These are phyloP conservation scores for Sugiyamaella grinbergsii DNA, from an alignment of 1,139 yeast genomes.

Conservation along the genomic window DNA sequence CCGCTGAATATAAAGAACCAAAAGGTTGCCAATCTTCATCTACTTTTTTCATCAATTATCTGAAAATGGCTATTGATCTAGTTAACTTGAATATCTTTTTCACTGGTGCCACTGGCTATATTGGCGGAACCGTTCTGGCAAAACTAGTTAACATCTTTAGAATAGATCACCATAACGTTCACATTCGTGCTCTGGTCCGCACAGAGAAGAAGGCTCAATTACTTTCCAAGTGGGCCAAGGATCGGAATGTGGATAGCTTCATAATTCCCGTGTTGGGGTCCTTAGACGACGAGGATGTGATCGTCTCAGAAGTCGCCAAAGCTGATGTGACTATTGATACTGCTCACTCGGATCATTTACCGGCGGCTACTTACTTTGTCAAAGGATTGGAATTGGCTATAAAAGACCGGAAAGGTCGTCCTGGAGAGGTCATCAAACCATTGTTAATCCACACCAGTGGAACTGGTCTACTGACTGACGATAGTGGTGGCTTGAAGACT, in stretches of 20 bases:
- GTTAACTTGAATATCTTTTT: slow-evolving; percentile 23
- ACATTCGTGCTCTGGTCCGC: slow-evolving; percentile 41
- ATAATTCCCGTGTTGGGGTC: slow-evolving; percentile 36
- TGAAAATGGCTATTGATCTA: slow-evolving; percentile 1
- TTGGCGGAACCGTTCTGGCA: slow-evolving; percentile 44
- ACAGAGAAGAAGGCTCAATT: slow-evolving; percentile 37
- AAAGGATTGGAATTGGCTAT: slow-evolving; percentile 27
- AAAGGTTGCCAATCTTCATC: no score
- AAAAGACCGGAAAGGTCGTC: slow-evolving; percentile 2
- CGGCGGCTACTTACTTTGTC: slow-evolving; percentile 40
- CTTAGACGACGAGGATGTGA: slow-evolving; percentile 37
- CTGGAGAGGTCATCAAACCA: slow-evolving; percentile 35
- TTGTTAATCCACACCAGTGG: slow-evolving; percentile 49
- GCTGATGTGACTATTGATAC: slow-evolving; percentile 46
- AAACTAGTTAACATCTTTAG: slow-evolving; percentile 34
- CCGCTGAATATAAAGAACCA: no score
- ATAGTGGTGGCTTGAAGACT: slow-evolving; percentile 35
- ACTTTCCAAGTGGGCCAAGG: slow-evolving; percentile 34
- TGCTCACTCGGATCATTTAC: slow-evolving; percentile 46
- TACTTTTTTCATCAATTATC: neutral
- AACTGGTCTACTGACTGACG: slow-evolving; percentile 43
- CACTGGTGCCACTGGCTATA: slow-evolving; percentile 46
- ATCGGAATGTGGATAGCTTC: slow-evolving; percentile 23
- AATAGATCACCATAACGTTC: slow-evolving; percentile 26
- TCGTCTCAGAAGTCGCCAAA: slow-evolving; percentile 35